Evolutionary conservation across 768 basidiomycete genomes (phyloP).

Genomic region (Paxillus involutus): DNA sequence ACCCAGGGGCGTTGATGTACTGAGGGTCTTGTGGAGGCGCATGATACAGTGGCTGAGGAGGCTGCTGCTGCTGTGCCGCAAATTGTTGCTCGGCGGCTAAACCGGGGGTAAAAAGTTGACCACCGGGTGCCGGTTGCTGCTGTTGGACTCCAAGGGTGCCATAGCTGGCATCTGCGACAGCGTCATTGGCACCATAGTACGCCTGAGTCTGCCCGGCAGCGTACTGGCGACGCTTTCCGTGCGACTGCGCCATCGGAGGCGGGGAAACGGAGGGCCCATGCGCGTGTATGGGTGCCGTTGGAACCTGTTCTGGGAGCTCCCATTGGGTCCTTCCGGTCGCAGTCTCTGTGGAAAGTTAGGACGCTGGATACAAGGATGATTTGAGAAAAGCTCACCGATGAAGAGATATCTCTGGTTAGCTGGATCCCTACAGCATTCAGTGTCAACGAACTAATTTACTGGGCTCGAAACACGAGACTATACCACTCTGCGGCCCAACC

Average conservation of each 20-base stretch:
- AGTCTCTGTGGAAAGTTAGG: conserved; percentile 57
- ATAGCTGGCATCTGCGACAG: conserved; percentile 47
- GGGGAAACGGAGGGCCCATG: conserved; percentile 46
- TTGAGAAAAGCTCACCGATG: conserved; percentile 61
- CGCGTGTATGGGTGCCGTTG: conserved; percentile 38
- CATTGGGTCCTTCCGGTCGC: conserved; percentile 84
- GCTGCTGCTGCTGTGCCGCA: conserved; percentile 47
- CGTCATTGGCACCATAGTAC: conserved; percentile 62
- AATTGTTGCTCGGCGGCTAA: conserved; percentile 70
- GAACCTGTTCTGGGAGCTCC: conserved; percentile 65
- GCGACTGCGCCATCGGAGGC: conserved; percentile 37
- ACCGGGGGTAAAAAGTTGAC: conserved; percentile 86
- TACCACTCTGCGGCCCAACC: conserved; percentile 96
- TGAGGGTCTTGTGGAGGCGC: conserved; percentile 41
- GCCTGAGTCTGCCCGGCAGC: conserved; percentile 92
- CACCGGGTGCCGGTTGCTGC: conserved; percentile 35
- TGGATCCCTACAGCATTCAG: conserved; percentile 60
- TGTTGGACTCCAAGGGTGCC: conserved; percentile 33
- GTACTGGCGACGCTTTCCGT: conserved; percentile 84
- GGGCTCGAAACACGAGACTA: conserved; percentile 13
- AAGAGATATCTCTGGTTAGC: conserved; percentile 82
- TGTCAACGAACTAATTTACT: not conserved
- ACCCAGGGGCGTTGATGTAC: conserved; percentile 45
- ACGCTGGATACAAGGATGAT: conserved; percentile 2
- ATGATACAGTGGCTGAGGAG: conserved; percentile 50